These are phyloP conservation scores for Coleophoma eucalyptorum DNA, from an alignment of 2,329 filamentous ascomycete genomes.

Conservation along the genomic window DNA sequence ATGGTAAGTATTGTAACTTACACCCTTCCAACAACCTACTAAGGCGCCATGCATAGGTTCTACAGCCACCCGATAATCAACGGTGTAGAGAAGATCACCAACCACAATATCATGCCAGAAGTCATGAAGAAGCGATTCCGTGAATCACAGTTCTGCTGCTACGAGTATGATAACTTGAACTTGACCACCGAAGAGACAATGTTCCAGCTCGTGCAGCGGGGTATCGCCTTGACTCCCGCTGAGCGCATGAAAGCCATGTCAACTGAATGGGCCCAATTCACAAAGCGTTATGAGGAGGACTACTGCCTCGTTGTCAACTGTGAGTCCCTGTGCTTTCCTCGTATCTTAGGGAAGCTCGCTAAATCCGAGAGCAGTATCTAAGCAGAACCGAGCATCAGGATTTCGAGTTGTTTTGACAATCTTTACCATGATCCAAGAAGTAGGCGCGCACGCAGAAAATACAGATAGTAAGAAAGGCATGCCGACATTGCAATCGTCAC, in stretches of 20 bases:
- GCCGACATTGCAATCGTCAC: slow-evolving; percentile 25
- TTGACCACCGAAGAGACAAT: slow-evolving; percentile 41
- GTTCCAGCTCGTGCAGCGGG: slow-evolving; percentile 42
- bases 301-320: slow-evolving; percentile 33
- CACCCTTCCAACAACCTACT: too few relatives aligned
- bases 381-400: slow-evolving; percentile 28
- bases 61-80: slow-evolving; percentile 23
- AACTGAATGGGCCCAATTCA: slow-evolving; percentile 40
- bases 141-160: slow-evolving; percentile 35
- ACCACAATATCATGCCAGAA: slow-evolving; percentile 30
- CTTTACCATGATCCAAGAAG: slow-evolving; percentile 29
- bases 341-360: slow-evolving; percentile 2
- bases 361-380: slow-evolving; percentile 22
- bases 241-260: slow-evolving; percentile 42
- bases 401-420: slow-evolving; percentile 30
- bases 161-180: slow-evolving; percentile 35
- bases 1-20: slow-evolving; percentile 29
- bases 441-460: slow-evolving; percentile 10
- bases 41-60: slow-evolving; percentile 12
- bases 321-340: slow-evolving; percentile 14
- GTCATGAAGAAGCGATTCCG: slow-evolving; percentile 32
- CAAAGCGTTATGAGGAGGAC: slow-evolving; percentile 35
- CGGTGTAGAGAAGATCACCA: slow-evolving; percentile 15
- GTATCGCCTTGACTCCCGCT: slow-evolving; percentile 36
- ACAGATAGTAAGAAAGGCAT: slow-evolving; percentile 6